Base-by-base conservation (phyloP, 176 grass and related monocot genomes). In the Cenchrus fungigraminus region DNA sequence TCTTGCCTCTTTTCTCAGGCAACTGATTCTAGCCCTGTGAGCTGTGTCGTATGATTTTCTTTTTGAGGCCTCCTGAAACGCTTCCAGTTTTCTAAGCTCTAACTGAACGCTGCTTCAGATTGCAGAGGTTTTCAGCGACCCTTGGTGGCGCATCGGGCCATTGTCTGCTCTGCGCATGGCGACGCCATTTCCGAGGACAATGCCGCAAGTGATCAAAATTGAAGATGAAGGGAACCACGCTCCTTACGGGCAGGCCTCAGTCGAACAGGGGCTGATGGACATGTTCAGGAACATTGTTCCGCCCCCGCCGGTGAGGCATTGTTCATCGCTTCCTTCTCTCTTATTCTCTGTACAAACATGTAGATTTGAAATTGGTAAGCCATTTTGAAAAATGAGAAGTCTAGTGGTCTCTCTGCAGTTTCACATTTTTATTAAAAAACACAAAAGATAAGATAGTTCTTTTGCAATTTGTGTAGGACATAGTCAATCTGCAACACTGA, bases 181-280 rank as follows among this genome's bases (percentile, higher is more conserved):
- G 34, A 51, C 64, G 69, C 61, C 65, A 34, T 61, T 71, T 25
- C 31, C 17, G 44, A 61, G 45, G 8, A 9, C 12, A 9, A 44
- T n/a, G 80, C 68, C 57, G 19, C 42, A 28, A 8, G 12, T 8
- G 13, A 46, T 85, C 13, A 89, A 81, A 10, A 12, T 63, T 51
- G 86, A 83, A 77, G 79, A 81, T 9, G 65, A 63, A 70, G 54
- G 46, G 20, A 54, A 53, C 55, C 7, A 44, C 50, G 79, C 62
- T 60, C 13, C 28, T 9, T 1, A 19, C 20, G 29, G 25, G 20
- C 71, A 76, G 64, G 44, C 42, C 43, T 10, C 4, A 25, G 8
- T 20, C 20, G 44, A 0, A 14, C 17, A 77, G 10, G 42, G 51
- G 25, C 59, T 43, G 44, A 71, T 44, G 86, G 11, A 62, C 19